Percentiles rank a stretch among this genome's conserved stretches.
Evolutionary conservation across 345 rosid species (phyloP).

Genomic region (Eutrema yunnanense): DNA sequence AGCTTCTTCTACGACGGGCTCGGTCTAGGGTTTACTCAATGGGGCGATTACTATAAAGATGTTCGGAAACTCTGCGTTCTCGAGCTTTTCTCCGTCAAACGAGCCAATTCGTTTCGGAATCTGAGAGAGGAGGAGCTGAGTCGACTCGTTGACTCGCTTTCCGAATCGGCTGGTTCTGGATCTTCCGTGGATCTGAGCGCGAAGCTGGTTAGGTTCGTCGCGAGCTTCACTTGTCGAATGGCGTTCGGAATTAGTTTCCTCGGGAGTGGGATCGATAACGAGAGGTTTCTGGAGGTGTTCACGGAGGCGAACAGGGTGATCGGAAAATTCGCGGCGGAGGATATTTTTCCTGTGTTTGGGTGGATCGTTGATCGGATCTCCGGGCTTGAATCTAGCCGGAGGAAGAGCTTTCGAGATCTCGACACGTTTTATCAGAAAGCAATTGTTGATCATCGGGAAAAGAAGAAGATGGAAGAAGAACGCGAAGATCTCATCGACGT

Average conservation of each 20-base stretch:
- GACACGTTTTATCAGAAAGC: constrained; percentile 28
- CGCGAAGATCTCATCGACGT: constrained; percentile 31
- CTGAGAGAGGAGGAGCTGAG: constrained; percentile 40
- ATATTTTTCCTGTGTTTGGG: constrained; percentile 25
- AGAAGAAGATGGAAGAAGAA: constrained; percentile 19
- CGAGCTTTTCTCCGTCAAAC: constrained; percentile 37
- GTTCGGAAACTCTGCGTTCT: constrained; percentile 33
- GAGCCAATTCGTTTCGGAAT: constrained; percentile 34
- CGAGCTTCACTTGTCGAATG: constrained; percentile 27
- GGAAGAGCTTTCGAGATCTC: constrained; percentile 22
- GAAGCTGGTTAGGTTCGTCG: constrained; percentile 17
- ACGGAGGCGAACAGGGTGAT: constrained; percentile 22
- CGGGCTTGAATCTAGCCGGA: constrained; percentile 23
- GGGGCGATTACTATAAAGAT: constrained; percentile 32
- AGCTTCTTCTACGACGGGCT: constrained; percentile 32
- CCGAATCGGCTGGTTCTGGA: too few relatives aligned
- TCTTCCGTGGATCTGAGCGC: too few relatives aligned
- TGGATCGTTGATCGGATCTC: constrained; percentile 27
- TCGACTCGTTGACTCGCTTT: too few relatives aligned
- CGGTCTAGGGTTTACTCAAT: constrained; percentile 39
- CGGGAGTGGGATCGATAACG: constrained; percentile 26
- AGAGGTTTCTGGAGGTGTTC: constrained; percentile 16
- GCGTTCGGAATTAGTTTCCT: constrained; percentile 24
- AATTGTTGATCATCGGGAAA: constrained; percentile 21
- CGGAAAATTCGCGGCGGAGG: constrained; percentile 31